Evolutionary conservation across 1,284 basidiomycete species (phyloP), one percentile per base, ranked within the genome.

Genomic region (Hemileia vastatrix): DNA sequence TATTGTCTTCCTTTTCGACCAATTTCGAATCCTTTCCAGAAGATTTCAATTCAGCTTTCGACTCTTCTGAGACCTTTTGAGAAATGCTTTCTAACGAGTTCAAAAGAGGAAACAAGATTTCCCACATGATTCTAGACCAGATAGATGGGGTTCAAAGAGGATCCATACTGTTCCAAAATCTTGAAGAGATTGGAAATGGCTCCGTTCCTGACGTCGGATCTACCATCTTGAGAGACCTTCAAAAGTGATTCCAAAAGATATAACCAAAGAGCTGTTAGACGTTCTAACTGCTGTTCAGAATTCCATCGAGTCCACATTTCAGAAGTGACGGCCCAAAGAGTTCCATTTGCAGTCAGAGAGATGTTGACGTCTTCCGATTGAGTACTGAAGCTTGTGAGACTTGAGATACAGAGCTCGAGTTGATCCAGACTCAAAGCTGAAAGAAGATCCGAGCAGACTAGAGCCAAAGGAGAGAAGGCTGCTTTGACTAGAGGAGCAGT

Each of bases 101-200:
- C 52, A 96, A 77, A 1, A 97, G 79, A 1, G 93, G 90, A 75
- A 95, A 92, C 9, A 89, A 83, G 57, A 97, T 83, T 70, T 87
- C 86, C 86, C 87, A 89, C 24, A 92, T 80, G 66, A 88, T 89
- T 57, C 88, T 82, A 53, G 87, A 83, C 94, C 94, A 98, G 0
- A 87, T 88, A 3, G n/a, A 83, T 82, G 21, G 82, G 72, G 67
- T 84, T 85, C 51, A 97, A 79, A 1, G 85, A 87, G 6, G 84
- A 83, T 2, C 92, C 93, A 73, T 97, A 96, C 18, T 95, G 81
- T 75, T 94, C 90, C 76, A 97, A 82, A 0, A 91, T 90, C 48
- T 92, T 82, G 79, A 95, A 97, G 59, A 97, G 77, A 1, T 91
- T 96, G 76, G 95, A 90, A 62, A 96, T 92, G 3, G 93, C 90